Conservation (phyloP, 352 stramenopile species). For the Globisporangium takayamanum region DNA sequence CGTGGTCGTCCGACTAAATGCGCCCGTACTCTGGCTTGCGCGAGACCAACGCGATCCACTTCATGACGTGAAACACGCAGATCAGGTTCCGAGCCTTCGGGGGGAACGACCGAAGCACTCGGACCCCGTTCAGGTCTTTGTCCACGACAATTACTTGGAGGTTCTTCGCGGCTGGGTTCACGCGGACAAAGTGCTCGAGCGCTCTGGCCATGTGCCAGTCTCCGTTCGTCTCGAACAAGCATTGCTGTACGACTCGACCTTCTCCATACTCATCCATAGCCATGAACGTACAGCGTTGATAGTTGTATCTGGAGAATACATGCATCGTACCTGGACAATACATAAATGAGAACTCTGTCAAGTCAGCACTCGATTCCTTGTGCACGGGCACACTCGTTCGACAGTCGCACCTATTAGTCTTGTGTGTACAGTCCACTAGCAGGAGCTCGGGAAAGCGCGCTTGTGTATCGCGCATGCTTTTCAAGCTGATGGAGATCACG, state of each 20-base stretch:
- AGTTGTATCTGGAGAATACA: conserved; percentile 15
- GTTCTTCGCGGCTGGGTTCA: neutral
- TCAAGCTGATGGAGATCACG: no score
- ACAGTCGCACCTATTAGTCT: no score
- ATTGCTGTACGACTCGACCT: conserved; percentile 9
- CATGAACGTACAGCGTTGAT: conserved; percentile 15
- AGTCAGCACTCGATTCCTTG: no score
- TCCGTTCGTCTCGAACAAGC: conserved; percentile 10
- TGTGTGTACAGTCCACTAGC: no score
- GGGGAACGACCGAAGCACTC: neutral
- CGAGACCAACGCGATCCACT: neutral
- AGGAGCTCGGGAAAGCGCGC: no score
- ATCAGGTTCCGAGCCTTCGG: neutral
- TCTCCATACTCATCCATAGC: conserved; percentile 11
- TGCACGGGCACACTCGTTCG: no score
- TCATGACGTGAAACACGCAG: neutral
- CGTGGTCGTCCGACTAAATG: no score
- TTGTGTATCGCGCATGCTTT: no score
- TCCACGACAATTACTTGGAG: neutral
- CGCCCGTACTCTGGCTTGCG: no score
- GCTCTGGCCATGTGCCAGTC: conserved; percentile 12
- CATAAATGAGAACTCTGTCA: no score
- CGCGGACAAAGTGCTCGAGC: neutral
- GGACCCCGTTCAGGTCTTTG: conserved; percentile 1
- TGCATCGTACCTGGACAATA: no score